Percentiles rank a stretch among this genome's conserved stretches.
phyloP scores from a whole-genome alignment of 192 early-diverging fungal genomes.

The Paraglomus brasilianum region DNA sequence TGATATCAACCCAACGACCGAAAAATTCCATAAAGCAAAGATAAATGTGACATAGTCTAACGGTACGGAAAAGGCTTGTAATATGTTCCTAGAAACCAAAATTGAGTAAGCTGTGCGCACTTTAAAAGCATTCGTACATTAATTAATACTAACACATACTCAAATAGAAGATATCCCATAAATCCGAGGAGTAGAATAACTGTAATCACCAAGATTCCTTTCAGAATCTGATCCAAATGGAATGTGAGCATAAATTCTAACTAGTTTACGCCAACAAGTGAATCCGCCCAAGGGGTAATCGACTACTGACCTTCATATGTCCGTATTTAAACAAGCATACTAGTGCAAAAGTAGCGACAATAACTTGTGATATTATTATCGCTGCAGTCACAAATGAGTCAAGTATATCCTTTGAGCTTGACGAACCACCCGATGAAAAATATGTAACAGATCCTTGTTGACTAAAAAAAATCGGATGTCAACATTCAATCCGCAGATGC shows the following conservation, averaged over 20 bases:
- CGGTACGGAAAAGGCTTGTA: constrained; percentile 56
- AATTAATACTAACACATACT: constrained; percentile 39
- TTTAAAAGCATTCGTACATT: constrained; percentile 36
- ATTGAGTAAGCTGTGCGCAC: not conserved
- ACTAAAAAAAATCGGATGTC: no score
- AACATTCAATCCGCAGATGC: no score
- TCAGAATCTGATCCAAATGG: constrained; percentile 50
- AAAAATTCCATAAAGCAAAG: constrained; percentile 82
- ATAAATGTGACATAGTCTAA: constrained; percentile 72
- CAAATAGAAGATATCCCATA: constrained; percentile 68
- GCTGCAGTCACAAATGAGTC: constrained; percentile 57
- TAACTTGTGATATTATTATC: constrained; percentile 75
- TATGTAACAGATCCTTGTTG: no score
- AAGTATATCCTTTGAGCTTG: constrained; percentile 35
- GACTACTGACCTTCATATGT: constrained; percentile 63
- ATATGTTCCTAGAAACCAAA: constrained; percentile 33
- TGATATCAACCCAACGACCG: constrained; percentile 62
- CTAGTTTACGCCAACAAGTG: not conserved
- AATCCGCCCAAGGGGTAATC: not conserved
- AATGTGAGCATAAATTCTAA: no score
- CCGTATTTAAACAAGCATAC: constrained; percentile 74
- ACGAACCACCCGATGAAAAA: constrained; percentile 2
- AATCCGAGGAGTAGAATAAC: constrained; percentile 69
- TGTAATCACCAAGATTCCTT: constrained; percentile 72
- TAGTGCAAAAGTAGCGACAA: constrained; percentile 76